Percentiles rank a stretch among this genome's conserved stretches.
phyloP scores from a whole-genome alignment of 768 basidiomycete genomes.

The Pleurotus pulmonarius region DNA sequence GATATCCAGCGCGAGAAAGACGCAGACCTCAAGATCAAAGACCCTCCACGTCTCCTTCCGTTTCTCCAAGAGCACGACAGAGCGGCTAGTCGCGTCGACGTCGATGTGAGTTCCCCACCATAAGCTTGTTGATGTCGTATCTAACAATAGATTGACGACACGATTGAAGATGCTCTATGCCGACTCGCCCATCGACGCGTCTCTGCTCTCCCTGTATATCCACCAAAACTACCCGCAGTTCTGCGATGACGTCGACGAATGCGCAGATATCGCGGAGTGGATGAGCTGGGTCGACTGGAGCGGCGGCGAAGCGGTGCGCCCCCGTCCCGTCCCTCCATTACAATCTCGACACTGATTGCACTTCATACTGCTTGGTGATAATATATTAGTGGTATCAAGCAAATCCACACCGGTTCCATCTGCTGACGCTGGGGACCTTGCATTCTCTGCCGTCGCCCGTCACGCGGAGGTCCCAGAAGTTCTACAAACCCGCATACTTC shows the following conservation, averaged over 20 bases:
- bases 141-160: background rate
- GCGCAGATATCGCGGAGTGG: slow-evolving; percentile 64
- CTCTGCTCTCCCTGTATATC: slow-evolving; percentile 82
- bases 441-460: slow-evolving; percentile 88
- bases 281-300: slow-evolving; percentile 75
- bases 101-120: slow-evolving; percentile 49
- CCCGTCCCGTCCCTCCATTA: slow-evolving; percentile 1
- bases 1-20: slow-evolving; percentile 61
- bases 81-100: slow-evolving; percentile 67
- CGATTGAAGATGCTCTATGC: slow-evolving; percentile 62
- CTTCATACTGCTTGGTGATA: background rate
- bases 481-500: slow-evolving; percentile 87
- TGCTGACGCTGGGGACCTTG: slow-evolving; percentile 78
- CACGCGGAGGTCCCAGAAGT: slow-evolving; percentile 69
- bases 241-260: slow-evolving; percentile 74
- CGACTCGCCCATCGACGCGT: slow-evolving; percentile 88
- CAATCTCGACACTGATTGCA: background rate
- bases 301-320: slow-evolving; percentile 56
- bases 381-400: slow-evolving; percentile 54
- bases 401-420: slow-evolving; percentile 84
- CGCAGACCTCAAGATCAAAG: slow-evolving; percentile 48
- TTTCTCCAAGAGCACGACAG: slow-evolving; percentile 62
- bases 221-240: slow-evolving; percentile 94
- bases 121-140: too few relatives aligned
- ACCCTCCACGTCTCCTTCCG: slow-evolving; percentile 53